A percentile compares a stretch with the other conserved stretches of the same genome.
Evolutionary conservation across 768 basidiomycete genomes (phyloP).

Genomic region (Pholiota microspora): DNA sequence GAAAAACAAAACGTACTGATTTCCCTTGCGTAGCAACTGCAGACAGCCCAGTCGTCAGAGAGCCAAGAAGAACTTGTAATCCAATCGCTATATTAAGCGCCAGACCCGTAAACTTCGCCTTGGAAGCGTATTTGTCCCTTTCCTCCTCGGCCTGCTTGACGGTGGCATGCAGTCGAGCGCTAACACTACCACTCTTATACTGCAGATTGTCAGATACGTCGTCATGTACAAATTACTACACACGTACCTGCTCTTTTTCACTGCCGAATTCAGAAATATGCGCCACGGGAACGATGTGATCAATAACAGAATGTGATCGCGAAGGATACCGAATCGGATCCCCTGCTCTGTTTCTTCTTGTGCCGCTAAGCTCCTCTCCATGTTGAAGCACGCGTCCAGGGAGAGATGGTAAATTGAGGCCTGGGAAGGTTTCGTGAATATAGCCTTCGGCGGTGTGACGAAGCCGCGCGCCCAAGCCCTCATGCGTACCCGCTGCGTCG

Average conservation of each 20-base stretch:
- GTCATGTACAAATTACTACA: too few relatives aligned
- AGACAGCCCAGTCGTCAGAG: slow-evolving; percentile 65
- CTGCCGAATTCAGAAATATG: not conserved
- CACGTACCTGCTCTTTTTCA: not conserved
- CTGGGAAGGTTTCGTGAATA: slow-evolving; percentile 1
- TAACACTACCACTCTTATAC: slow-evolving; percentile 1
- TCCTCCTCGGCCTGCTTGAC: slow-evolving; percentile 43
- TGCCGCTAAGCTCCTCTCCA: not conserved
- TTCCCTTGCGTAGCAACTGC: slow-evolving; percentile 35
- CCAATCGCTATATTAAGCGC: slow-evolving; percentile 51
- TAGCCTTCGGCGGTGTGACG: slow-evolving; percentile 5
- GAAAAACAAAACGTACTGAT: slow-evolving; percentile 27
- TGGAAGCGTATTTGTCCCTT: slow-evolving; percentile 42
- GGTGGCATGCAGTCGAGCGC: slow-evolving; percentile 46
- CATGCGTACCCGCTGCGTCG: not conserved
- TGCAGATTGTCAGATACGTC: not conserved
- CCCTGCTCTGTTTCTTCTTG: not conserved
- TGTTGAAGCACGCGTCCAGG: not conserved
- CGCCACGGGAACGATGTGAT: slow-evolving; percentile 4
- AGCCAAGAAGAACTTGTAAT: slow-evolving; percentile 62
- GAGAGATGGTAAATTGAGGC: not conserved
- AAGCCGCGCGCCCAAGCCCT: slow-evolving; percentile 3
- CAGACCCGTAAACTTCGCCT: slow-evolving; percentile 42
- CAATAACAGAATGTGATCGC: slow-evolving; percentile 3
- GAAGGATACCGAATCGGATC: not conserved